A percentile compares a stretch with the other conserved stretches of the same genome.
These are phyloP conservation scores for Podospora pseudoanserina DNA, from an alignment of 495 filamentous ascomycete species.

Conservation along the genomic window DNA sequence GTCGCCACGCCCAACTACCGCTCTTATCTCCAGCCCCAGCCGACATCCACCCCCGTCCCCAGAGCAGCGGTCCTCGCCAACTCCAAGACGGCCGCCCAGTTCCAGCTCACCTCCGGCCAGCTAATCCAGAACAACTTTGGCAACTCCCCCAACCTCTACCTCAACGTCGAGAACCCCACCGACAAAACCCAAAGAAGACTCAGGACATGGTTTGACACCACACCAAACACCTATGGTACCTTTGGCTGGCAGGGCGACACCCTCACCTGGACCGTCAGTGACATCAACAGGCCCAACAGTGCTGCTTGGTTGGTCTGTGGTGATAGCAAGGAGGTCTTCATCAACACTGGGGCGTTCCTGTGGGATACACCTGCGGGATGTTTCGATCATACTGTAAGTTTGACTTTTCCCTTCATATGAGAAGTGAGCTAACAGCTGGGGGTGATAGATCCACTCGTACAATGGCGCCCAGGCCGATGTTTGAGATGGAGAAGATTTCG, in stretches of 20 bases:
- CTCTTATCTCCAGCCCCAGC: slow-evolving; percentile 47
- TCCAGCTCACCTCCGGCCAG: slow-evolving; percentile 47
- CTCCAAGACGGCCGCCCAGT: slow-evolving; percentile 47
- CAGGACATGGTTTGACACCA: slow-evolving; percentile 27
- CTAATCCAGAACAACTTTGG: slow-evolving; percentile 38
- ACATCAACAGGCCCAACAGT: slow-evolving; percentile 41
- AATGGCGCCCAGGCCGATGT: slow-evolving; percentile 20
- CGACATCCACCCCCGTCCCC: slow-evolving; percentile 29
- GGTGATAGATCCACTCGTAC: slow-evolving; percentile 25
- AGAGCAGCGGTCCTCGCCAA: slow-evolving; percentile 35
- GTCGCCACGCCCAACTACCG: slow-evolving; percentile 51
- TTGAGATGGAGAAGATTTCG: neutral
- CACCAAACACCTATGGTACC: slow-evolving; percentile 45
- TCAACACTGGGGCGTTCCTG: slow-evolving; percentile 48
- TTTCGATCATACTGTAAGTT: slow-evolving; percentile 47
- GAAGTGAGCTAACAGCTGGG: neutral
- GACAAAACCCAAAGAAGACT: slow-evolving; percentile 37
- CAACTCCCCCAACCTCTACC: slow-evolving; percentile 15
- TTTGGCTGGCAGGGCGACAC: slow-evolving; percentile 50
- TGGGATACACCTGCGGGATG: slow-evolving; percentile 49
- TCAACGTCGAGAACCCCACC: slow-evolving; percentile 36
- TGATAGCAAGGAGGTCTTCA: slow-evolving; percentile 37
- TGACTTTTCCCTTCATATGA: neutral
- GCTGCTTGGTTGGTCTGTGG: slow-evolving; percentile 49
- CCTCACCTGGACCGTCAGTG: slow-evolving; percentile 41